Base-by-base conservation (phyloP, 2,329 filamentous ascomycete species). In the Penicillium griseofulvum region DNA sequence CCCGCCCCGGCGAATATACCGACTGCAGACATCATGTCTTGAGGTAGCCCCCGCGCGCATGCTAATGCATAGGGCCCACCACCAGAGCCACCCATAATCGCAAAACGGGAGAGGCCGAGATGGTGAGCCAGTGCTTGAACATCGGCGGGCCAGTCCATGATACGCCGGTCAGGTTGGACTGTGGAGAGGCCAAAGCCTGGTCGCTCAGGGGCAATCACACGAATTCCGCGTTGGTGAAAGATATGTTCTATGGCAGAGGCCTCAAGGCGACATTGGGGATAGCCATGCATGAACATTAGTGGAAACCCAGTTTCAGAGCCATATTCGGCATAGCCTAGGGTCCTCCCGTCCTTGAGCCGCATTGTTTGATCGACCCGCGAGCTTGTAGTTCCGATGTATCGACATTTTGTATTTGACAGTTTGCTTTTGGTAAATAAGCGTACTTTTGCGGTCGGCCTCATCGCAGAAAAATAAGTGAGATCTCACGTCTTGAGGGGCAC, bases 31-130 rank as follows among this genome's bases (percentile, higher is more conserved):
- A 79, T 53, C 46, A 63, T 69, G 6, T 55, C 44, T 4, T 29
- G 33, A 31, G 54, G 56, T 5, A 81, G 61, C 4, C 58, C 55
- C 39, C 71, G 68, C 12, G 78, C 71, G 58, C 78, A 82, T 22
- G 78, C 79, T 11, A 81, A 63, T 2, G 74, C 73, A 59, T 78
- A 81, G 0, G 79, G 77, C 2, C 76, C 76, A 19, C 80, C 80
- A 8, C 78, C 79, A 0, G 75, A 79, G 5, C 73, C 65, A 2
- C 78, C 78, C 6, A 81, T 57, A 22, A 81, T 67, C 16, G 72
- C 70, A 62, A 78, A 82, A 5, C 67, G 58, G 5, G 66, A 52
- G 16, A 81, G 56, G 5, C 71, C 65, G 10, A 81, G 69, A 54
- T 77, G 69, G 2, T 72, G 58, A 6, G 73, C 71, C 7, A 82